Evolutionary conservation across 2,329 filamentous ascomycete genomes (phyloP), one percentile per base, ranked within the genome.

Genomic region (Talaromyces marneffei): DNA sequence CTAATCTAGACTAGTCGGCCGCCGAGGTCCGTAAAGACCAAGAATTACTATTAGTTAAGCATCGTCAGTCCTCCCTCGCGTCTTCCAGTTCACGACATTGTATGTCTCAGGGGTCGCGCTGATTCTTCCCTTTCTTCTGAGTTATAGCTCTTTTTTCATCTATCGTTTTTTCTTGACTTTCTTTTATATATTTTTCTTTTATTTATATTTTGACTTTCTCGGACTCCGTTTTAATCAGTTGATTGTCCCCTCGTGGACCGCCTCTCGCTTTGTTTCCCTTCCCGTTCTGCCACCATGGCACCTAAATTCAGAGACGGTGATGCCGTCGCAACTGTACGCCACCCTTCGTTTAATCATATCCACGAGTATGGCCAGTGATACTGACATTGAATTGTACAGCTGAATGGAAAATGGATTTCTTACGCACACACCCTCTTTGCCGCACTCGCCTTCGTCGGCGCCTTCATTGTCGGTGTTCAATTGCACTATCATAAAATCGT

Each of bases 401-500:
- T 99, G 72, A 92, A 88, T 73, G 94, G 91, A 67, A 89, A 88
- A 82, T 97, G 91, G 90, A 82, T 99, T 66, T 91, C 92, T 63
- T 96, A 90, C 85, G 77, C 86, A 66, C 94, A 99, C 78, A 99
- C 94, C 8, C 76, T 82, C 53, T 79, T 90, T 67, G 94, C 92
- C 63, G 97, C 96, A 75, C 63, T 74, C 40, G 92, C 93, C 61
- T 97, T 97, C 72, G 66, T 96, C 65, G 91, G 91, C 72, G 93
- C 93, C 63, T 81, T 97, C 66, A 74, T 93, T 60, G 87, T 96
- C 64, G 93, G 93, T 66, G 80, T 87, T 60, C 83, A 82, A 60
- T 83, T 99, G 54, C 94, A 99, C 78, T 97, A 94, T 79, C 85
- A 89, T 72, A 99, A 99, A 80, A 99, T 99, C 68, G 94, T 99